Evolutionary conservation across 192 early-diverging fungal species (phyloP), one percentile per base, ranked within the genome.

Genomic region (Linnemannia zychae): DNA sequence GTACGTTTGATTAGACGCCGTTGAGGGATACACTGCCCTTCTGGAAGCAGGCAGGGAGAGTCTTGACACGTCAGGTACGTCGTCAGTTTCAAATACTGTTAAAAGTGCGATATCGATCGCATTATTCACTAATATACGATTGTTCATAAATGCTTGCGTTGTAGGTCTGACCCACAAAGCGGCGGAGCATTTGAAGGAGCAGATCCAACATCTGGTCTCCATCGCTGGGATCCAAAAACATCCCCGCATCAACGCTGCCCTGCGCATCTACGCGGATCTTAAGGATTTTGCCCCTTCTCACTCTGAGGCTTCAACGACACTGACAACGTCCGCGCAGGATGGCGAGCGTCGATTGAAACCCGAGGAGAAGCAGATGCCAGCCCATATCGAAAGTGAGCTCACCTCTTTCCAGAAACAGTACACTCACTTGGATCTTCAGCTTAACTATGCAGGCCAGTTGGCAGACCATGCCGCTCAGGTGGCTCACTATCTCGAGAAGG

Each of bases 31-130:
- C 37, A 75, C 82, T 4, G 31, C 65, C 53, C 34, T 78, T 24
- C 65, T 84, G 28, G 63, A 75, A 34, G 24, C 40, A 15, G 76
- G 75, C 66, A 72, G 67, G 46, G 31, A 53, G 18, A 74, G 52
- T 53, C 48, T 74, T 13, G 82, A 84, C 46, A 78, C 82, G 4
- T 49, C 82, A 72, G 77, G 82, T 84, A 79, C 15, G 15, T 28
- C 4, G 40, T 53, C 9, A 46, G 16, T 9, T 28, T 28, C 40
- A 44, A 44, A 31, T 46, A 40, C 22, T 40, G 5, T 47, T 44
- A 6, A 9, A 3, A 44, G 40, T 44, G 9, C 40, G 4, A 24
- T 71, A 33, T 1, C 36, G 22, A 13, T 53, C 1, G 17, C 4
- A 74, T n/a, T 20, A 3, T 17, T 65, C 28, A 17, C 22, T 22